A percentile compares a stretch with the other conserved stretches of the same genome.
These are phyloP conservation scores for Boechera stricta DNA, from an alignment of 345 rosid species.

Conservation along the genomic window DNA sequence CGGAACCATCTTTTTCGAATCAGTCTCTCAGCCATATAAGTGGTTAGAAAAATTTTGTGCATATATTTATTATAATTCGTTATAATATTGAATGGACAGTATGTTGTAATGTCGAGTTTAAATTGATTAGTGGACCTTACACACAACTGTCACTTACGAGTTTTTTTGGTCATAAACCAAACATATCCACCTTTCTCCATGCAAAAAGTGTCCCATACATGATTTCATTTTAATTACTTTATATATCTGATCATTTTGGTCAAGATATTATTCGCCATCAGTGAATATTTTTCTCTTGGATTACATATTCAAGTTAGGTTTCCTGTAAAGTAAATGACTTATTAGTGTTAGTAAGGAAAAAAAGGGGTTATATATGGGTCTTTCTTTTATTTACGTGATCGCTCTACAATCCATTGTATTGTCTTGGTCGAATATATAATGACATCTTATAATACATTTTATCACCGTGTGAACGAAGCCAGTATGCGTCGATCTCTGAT, in stretches of 20 bases:
- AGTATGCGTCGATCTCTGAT: not conserved
- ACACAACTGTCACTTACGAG: constrained; percentile 46
- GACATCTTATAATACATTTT: not conserved
- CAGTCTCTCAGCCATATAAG: constrained; percentile 36
- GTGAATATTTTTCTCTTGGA: constrained; percentile 6
- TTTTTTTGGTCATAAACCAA: constrained; percentile 39
- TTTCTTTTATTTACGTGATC: not conserved
- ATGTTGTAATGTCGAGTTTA: constrained; percentile 31
- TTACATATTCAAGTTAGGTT: constrained; percentile 41
- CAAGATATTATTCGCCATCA: constrained; percentile 37
- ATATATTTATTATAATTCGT: constrained; percentile 21
- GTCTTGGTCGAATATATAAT: not conserved
- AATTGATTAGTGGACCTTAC: constrained; percentile 45
- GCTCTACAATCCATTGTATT: not conserved
- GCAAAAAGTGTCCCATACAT: constrained; percentile 43
- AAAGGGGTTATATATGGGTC: not conserved
- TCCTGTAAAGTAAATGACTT: constrained; percentile 34
- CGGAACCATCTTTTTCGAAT: constrained; percentile 37
- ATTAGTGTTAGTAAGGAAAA: constrained; percentile 24
- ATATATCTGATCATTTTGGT: constrained; percentile 23
- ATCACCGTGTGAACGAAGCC: constrained; percentile 7
- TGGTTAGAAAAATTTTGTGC: constrained; percentile 23
- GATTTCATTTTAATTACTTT: constrained; percentile 18
- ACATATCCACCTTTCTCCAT: constrained; percentile 45
- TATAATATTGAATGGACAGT: constrained; percentile 33